Evolutionary conservation across 2,329 filamentous ascomycete species (phyloP).

Genomic region (Xylariaceae sp.): DNA sequence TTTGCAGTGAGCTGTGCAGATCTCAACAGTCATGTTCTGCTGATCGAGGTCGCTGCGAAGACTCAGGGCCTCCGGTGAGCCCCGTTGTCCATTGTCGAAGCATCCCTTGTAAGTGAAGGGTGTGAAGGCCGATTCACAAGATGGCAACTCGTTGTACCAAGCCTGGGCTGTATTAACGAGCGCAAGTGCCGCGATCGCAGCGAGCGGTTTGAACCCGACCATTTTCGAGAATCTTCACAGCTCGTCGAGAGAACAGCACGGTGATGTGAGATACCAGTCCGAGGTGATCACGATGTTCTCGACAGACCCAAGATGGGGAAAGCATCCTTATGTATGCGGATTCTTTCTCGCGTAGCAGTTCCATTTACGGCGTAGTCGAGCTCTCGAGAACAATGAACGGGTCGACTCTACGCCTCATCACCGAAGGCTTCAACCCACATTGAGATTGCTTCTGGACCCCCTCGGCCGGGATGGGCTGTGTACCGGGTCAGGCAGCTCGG

Average conservation of each 20-base stretch:
- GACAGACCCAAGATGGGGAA: not conserved
- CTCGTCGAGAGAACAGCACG: not conserved
- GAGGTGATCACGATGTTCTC: constrained; percentile 11
- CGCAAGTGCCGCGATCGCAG: constrained; percentile 37
- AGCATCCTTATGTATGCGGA: not conserved
- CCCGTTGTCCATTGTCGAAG: constrained; percentile 37
- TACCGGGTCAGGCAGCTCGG: too few relatives aligned
- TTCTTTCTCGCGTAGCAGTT: not conserved
- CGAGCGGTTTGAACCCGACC: constrained; percentile 32
- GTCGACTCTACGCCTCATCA: not conserved
- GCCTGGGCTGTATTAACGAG: constrained; percentile 36
- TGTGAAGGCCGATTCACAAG: constrained; percentile 41
- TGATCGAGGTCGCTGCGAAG: constrained; percentile 38
- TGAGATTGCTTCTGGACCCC: constrained; percentile 4
- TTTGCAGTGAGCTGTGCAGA: constrained; percentile 46
- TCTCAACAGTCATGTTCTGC: constrained; percentile 43
- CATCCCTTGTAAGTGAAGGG: constrained; percentile 47
- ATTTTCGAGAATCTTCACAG: constrained; percentile 24
- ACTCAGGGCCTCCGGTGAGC: constrained; percentile 33
- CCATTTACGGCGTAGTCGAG: not conserved
- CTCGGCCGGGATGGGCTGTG: not conserved
- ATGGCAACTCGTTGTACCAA: constrained; percentile 41
- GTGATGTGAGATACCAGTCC: not conserved
- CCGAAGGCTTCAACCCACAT: not conserved
- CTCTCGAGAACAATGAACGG: not conserved